phyloP scores from a whole-genome alignment of 441 rosid genomes.

The Adansonia gregorii region DNA sequence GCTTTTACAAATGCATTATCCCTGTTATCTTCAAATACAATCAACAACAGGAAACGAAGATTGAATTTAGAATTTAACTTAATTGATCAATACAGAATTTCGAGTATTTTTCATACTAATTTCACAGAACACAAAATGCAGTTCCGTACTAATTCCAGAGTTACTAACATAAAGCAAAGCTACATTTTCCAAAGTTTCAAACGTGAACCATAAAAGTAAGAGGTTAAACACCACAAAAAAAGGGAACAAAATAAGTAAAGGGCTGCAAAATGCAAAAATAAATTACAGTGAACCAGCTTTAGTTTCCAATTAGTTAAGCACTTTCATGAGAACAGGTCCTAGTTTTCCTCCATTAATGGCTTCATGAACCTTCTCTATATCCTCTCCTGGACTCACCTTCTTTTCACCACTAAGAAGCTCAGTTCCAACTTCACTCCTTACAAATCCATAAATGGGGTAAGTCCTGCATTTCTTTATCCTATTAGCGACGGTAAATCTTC shows the following conservation, averaged over 20 bases:
- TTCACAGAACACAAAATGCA: background rate
- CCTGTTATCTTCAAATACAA: too few species aligned
- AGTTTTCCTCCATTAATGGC: slow-evolving; percentile 42
- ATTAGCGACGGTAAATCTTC: background rate
- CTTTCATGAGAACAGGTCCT: background rate
- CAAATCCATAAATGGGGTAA: slow-evolving; percentile 19
- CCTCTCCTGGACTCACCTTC: slow-evolving; percentile 28
- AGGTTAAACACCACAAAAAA: background rate
- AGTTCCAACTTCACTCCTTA: slow-evolving; percentile 14
- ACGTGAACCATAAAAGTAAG: background rate
- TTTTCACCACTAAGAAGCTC: slow-evolving; percentile 19
- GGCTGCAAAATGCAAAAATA: background rate
- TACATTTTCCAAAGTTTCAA: slow-evolving; percentile 4
- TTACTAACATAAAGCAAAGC: background rate
- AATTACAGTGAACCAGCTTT: background rate
- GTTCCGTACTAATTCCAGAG: background rate
- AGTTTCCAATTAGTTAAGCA: background rate
- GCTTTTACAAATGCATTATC: too few species aligned
- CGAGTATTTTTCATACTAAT: too few species aligned
- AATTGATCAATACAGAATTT: too few species aligned
- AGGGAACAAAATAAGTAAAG: background rate
- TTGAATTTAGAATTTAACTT: too few species aligned
- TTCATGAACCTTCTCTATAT: slow-evolving; percentile 47
- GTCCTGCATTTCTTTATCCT: slow-evolving; percentile 14
- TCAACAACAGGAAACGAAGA: too few species aligned